Conservation (phyloP, 441 rosid species). For the Gossypium schwendimanii region DNA sequence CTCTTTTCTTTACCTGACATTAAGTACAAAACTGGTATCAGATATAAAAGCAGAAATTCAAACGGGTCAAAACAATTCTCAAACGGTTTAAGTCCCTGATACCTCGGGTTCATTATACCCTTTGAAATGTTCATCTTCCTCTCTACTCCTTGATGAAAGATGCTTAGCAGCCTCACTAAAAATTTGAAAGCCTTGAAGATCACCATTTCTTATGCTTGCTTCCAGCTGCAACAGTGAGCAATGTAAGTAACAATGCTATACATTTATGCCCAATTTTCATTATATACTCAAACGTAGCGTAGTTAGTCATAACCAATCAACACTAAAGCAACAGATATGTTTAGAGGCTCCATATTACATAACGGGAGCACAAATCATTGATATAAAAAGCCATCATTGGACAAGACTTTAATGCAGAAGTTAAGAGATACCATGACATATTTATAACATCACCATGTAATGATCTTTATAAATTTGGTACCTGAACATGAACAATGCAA, state of each 20-base stretch:
- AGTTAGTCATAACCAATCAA: neutral
- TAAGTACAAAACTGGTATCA: slow-evolving; percentile 8
- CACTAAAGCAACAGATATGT: neutral
- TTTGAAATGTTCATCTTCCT: slow-evolving; percentile 25
- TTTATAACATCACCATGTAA: neutral
- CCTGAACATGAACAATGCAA: slow-evolving; percentile 87
- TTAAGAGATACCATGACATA: neutral
- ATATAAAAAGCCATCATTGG: neutral
- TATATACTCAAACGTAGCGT: neutral
- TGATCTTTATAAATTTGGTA: slow-evolving; percentile 16
- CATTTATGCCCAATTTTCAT: neutral
- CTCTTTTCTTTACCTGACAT: slow-evolving; percentile 25
- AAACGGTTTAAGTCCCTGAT: neutral
- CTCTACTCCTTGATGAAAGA: slow-evolving; percentile 28
- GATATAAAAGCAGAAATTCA: neutral
- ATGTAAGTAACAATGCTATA: neutral
- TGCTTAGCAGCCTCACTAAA: slow-evolving; percentile 35
- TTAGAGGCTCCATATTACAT: neutral
- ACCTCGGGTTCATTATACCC: slow-evolving; percentile 39
- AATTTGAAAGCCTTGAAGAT: slow-evolving; percentile 56
- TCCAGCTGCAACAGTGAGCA: slow-evolving; percentile 49
- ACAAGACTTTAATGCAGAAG: neutral
- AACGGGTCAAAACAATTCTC: neutral
- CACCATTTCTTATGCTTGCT: slow-evolving; percentile 79
- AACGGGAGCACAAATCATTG: neutral